phyloP scores from a whole-genome alignment of 2,329 filamentous ascomycete species.

The Dactylonectria macrodidyma region DNA sequence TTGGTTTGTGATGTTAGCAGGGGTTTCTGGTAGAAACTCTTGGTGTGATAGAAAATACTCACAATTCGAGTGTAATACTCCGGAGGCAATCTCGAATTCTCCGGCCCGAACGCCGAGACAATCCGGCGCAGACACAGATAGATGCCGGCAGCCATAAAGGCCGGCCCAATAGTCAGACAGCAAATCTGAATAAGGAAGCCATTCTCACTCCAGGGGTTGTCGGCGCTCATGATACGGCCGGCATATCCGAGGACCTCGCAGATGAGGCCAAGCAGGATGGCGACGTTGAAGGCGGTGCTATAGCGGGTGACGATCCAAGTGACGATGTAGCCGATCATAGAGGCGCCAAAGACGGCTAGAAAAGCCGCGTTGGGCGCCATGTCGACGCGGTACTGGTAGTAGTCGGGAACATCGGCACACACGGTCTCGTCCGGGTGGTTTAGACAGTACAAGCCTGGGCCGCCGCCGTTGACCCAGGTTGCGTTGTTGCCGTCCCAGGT shows the following conservation, averaged over 20 bases:
- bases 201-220: constrained; percentile 65
- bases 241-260: constrained; percentile 73
- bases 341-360: constrained; percentile 63
- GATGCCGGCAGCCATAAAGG: constrained; percentile 75
- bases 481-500: constrained; percentile 38
- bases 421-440: constrained; percentile 43
- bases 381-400: constrained; percentile 67
- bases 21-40: too few species aligned
- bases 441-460: constrained; percentile 46
- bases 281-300: constrained; percentile 66
- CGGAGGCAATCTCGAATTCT: constrained; percentile 64
- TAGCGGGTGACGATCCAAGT: constrained; percentile 61
- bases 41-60: constrained; percentile 37
- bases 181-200: constrained; percentile 71
- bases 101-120: constrained; percentile 62
- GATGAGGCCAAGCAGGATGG: constrained; percentile 67
- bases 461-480: constrained; percentile 39
- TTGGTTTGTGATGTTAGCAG: background rate
- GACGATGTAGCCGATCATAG: constrained; percentile 58
- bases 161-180: constrained; percentile 75
- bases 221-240: constrained; percentile 69
- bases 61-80: constrained; percentile 65
- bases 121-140: constrained; percentile 73
- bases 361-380: constrained; percentile 67
- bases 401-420: constrained; percentile 53